Conservation (phyloP, 129 eudicot species). For the Glebionis coronaria region DNA sequence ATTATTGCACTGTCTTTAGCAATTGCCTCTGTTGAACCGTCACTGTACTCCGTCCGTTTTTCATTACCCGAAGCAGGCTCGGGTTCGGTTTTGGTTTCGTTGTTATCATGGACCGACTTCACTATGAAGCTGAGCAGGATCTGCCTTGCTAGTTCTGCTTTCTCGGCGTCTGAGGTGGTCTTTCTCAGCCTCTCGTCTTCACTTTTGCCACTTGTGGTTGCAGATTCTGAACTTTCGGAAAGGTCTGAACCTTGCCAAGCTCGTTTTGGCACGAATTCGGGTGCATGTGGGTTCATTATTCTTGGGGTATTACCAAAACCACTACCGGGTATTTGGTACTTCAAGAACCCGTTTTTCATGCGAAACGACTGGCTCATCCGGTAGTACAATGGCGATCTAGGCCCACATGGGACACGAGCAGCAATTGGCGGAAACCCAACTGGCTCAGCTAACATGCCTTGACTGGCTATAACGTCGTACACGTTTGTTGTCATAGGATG, state of each 20-base stretch:
- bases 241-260: constrained; percentile 48
- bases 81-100: constrained; percentile 39
- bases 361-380: constrained; percentile 53
- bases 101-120: constrained; percentile 67
- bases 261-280: constrained; percentile 78
- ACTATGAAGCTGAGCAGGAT: constrained; percentile 90
- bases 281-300: constrained; percentile 96
- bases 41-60: constrained; percentile 37
- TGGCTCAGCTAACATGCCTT: constrained; percentile 68
- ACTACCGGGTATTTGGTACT: constrained; percentile 53
- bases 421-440: constrained; percentile 84
- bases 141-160: constrained; percentile 93
- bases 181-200: constrained; percentile 55
- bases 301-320: constrained; percentile 43
- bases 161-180: constrained; percentile 69
- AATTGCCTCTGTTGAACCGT: constrained; percentile 53
- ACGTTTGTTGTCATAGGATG: constrained; percentile 45
- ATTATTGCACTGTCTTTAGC: constrained; percentile 81
- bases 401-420: constrained; percentile 94
- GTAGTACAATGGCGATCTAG: constrained; percentile 81
- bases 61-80: constrained; percentile 35
- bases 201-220: constrained; percentile 25
- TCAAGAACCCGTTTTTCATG: constrained; percentile 54
- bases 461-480: constrained; percentile 61
- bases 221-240: constrained; percentile 35